Base-by-base conservation (phyloP, 2,329 filamentous ascomycete species). In the Fusarium bulbicola region DNA sequence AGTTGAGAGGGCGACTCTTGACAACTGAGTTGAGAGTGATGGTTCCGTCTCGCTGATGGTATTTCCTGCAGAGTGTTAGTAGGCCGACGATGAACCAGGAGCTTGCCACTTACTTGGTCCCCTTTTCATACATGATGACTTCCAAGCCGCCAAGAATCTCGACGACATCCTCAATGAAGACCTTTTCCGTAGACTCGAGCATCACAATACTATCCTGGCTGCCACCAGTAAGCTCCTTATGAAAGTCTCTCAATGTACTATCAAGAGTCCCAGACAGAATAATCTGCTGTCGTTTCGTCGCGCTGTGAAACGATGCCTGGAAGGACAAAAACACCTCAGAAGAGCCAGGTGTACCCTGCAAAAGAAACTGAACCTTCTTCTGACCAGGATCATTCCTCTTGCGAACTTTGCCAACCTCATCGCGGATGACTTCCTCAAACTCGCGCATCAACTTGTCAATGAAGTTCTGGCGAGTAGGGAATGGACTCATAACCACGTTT, bases 401-500 rank as follows among this genome's bases (percentile, higher is more conserved):
- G 12, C 80, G 80, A 21, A 78, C 79, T 16, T 80, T 61, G 59
- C 79, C 39, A 1, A 74, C 70, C 54, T 84, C 82, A 1, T 77
- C 60, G 7, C 68, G 65, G 15, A 82, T 80, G 3, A 78, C 74
- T 0, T 79, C 42, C 46, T 79, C 76, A 34, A 85, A 80, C 24
- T 78, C 77, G 0, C 64, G 47, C 14, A 82, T 83, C 14, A 86
- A 59, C 5, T 80, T 77, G 18, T 77, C 76, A 42, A 85, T 80
- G 67, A 86, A 85, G 46, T 81, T 79, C 2, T 76, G 77, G 21
- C 82, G 80, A 5, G 82, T 82, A 0, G 83, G 82, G 49, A 83
- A 85, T 2, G 84, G 83, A 10, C 81, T 84, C 85, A 87, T 87
- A 39, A 85, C 83, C 0, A 86, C 85, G 32, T 86, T 87, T 14